A percentile compares a stretch with the other conserved stretches of the same genome.
These are phyloP conservation scores for Oryza meyeriana DNA, from an alignment of 176 grass and related monocot genomes.

Conservation along the genomic window DNA sequence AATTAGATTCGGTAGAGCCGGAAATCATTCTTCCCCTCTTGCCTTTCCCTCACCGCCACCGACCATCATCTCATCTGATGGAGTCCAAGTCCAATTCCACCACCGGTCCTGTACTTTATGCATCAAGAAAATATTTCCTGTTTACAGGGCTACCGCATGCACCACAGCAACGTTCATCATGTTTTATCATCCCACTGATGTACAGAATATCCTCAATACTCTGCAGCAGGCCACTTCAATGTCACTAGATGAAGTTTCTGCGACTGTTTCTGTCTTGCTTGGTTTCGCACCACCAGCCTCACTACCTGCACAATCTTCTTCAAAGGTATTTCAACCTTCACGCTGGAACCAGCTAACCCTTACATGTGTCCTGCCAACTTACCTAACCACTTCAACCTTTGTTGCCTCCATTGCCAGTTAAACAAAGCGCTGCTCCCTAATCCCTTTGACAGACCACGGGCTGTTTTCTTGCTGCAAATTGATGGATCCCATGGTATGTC, in stretches of 20 bases:
- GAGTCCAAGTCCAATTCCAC: no score
- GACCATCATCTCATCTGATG: no score
- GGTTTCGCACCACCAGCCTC: constrained; percentile 70
- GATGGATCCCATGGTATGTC: constrained; percentile 59
- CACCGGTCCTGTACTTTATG: no score
- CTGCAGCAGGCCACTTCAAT: constrained; percentile 51
- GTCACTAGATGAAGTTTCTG: constrained; percentile 69
- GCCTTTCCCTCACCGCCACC: no score
- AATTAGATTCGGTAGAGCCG: not conserved
- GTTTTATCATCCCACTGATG: not conserved
- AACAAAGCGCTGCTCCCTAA: constrained; percentile 78
- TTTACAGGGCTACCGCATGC: no score
- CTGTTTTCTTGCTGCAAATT: constrained; percentile 81
- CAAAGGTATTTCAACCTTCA: constrained; percentile 49
- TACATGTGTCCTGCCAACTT: constrained; percentile 4
- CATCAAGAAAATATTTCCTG: no score
- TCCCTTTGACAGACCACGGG: constrained; percentile 73
- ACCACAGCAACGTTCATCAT: not conserved
- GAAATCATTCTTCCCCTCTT: not conserved
- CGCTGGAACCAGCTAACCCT: not conserved
- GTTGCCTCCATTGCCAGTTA: constrained; percentile 47
- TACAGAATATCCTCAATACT: not conserved
- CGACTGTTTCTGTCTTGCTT: constrained; percentile 77
- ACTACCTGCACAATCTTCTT: constrained; percentile 52
- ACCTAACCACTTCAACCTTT: constrained; percentile 26